Evolutionary conservation across 257 asterid species (phyloP).

Genomic region (Solanum sejunctum): DNA sequence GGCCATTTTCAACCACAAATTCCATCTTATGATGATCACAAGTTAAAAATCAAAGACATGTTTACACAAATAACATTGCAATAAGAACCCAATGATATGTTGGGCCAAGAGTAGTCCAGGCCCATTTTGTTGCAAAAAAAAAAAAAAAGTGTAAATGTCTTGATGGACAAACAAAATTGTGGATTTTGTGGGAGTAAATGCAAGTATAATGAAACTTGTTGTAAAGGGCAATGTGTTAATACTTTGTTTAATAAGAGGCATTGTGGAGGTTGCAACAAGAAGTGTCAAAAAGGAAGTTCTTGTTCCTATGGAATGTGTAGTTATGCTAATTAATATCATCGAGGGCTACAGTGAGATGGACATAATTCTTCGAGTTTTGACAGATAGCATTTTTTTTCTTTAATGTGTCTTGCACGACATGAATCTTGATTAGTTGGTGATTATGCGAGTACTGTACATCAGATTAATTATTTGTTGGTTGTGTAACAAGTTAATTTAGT

Average conservation of each 20-base stretch:
- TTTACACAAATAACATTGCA: constrained; percentile 24
- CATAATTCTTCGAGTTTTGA: accelerated
- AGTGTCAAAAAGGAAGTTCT: constrained; percentile 26
- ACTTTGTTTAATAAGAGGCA: constrained; percentile 20
- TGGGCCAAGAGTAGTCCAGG: constrained; percentile 36
- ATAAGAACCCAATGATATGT: constrained; percentile 37
- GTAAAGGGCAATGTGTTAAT: constrained; percentile 51
- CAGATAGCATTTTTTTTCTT: not conserved
- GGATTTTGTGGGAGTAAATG: constrained; percentile 56
- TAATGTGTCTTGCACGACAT: not conserved
- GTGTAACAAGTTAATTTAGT: not conserved
- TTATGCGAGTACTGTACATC: not conserved
- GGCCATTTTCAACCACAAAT: constrained; percentile 26
- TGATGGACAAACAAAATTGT: constrained; percentile 30
- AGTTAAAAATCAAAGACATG: not conserved
- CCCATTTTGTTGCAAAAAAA: constrained; percentile 46
- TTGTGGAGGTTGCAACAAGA: constrained; percentile 54
- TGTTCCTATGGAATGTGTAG: constrained; percentile 52
- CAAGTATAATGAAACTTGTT: constrained; percentile 39
- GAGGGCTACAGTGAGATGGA: not conserved
- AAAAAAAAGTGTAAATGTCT: constrained; percentile 33
- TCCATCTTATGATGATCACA: not conserved
- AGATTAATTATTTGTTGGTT: not conserved
- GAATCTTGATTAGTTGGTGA: not conserved
- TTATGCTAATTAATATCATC: constrained; percentile 21